These are phyloP conservation scores for Penicillium nordicum DNA, from an alignment of 2,329 filamentous ascomycete species.

Conservation along the genomic window DNA sequence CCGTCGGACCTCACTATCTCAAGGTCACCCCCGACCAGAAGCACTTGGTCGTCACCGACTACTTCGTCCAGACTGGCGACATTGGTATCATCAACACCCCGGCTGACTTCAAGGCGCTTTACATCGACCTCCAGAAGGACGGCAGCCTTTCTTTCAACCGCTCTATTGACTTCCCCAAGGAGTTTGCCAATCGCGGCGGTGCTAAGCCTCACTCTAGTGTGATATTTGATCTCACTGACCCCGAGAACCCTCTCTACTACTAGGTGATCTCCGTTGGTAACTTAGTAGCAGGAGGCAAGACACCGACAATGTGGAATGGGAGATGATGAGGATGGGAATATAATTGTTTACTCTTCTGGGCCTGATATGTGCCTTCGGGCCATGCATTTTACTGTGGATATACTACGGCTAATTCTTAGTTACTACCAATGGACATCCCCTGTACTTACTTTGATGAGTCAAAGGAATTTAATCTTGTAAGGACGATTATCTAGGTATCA, in stretches of 20 bases:
- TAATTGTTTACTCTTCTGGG: not conserved
- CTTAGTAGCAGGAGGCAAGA: too few species aligned
- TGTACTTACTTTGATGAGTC: not conserved
- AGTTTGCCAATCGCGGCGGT: slow-evolving; percentile 55
- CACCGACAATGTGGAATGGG: not conserved
- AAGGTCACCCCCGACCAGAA: slow-evolving; percentile 64
- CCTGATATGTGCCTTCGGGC: not conserved
- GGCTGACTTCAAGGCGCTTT: slow-evolving; percentile 60
- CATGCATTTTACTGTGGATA: not conserved
- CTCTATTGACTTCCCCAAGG: slow-evolving; percentile 54
- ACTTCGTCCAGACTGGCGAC: slow-evolving; percentile 62
- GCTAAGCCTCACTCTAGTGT: slow-evolving; percentile 57
- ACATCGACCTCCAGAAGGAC: slow-evolving; percentile 57
- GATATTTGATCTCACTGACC: slow-evolving; percentile 56
- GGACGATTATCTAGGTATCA: not conserved
- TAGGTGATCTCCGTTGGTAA: not conserved
- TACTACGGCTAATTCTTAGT: not conserved
- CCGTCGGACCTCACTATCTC: slow-evolving; percentile 61
- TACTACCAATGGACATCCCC: not conserved
- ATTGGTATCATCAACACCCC: slow-evolving; percentile 61
- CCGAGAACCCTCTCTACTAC: slow-evolving; percentile 45
- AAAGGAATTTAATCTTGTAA: not conserved
- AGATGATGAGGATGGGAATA: not conserved
- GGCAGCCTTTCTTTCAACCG: slow-evolving; percentile 59
- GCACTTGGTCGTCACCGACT: slow-evolving; percentile 62